Conservation (phyloP, 768 basidiomycete genomes). For the Kwoniella mangroviensis region DNA sequence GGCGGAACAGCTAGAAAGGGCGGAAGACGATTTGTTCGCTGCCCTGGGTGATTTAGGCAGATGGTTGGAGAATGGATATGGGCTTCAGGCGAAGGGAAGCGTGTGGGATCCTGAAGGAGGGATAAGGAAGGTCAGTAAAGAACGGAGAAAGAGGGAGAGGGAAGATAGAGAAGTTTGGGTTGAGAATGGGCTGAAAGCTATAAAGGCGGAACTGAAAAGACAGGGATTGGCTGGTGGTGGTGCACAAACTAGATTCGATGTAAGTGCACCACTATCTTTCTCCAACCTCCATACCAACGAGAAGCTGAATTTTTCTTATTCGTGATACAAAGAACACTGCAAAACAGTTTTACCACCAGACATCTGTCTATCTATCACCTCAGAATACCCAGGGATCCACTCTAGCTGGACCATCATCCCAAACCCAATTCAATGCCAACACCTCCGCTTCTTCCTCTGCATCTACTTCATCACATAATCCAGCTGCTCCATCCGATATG, state of each 20-base stretch:
- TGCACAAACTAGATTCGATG: slow-evolving; percentile 49
- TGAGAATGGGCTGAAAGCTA: slow-evolving; percentile 31
- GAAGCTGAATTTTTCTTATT: too few relatives aligned
- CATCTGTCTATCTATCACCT: slow-evolving; percentile 44
- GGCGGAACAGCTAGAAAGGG: slow-evolving; percentile 43
- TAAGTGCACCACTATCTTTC: slow-evolving; percentile 15
- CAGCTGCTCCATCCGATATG: slow-evolving; percentile 23
- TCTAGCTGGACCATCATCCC: slow-evolving; percentile 21
- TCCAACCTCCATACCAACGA: too few relatives aligned
- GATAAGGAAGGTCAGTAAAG: slow-evolving; percentile 34
- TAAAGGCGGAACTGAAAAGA: slow-evolving; percentile 45
- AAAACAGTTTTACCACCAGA: slow-evolving; percentile 52
- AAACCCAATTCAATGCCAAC: neutral
- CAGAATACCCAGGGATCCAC: neutral
- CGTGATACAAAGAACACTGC: slow-evolving; percentile 28
- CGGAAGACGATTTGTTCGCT: slow-evolving; percentile 46
- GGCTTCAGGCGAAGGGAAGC: slow-evolving; percentile 15
- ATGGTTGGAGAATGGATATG: slow-evolving; percentile 47
- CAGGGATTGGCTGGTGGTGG: slow-evolving; percentile 44
- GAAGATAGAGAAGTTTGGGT: slow-evolving; percentile 47
- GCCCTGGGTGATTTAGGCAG: slow-evolving; percentile 42
- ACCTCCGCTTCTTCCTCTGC: slow-evolving; percentile 15
- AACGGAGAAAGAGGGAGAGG: slow-evolving; percentile 41
- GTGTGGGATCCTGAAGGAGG: slow-evolving; percentile 42
- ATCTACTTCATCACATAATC: slow-evolving; percentile 1